A percentile compares a stretch with the other conserved stretches of the same genome.
Evolutionary conservation across 1,139 yeast genomes (phyloP).

Genomic region (Blastobotrys apis): DNA sequence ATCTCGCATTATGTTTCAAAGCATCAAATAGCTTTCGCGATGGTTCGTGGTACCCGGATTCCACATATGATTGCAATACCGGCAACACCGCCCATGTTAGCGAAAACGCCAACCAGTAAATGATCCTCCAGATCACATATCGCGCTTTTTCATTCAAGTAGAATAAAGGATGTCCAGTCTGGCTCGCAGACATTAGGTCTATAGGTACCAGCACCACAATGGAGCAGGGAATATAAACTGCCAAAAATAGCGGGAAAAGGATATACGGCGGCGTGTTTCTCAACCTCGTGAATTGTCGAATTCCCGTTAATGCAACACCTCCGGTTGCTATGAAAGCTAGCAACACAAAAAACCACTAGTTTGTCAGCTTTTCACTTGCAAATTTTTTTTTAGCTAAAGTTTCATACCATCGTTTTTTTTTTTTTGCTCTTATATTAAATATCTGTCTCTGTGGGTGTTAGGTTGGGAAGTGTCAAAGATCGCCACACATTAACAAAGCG

Average conservation of each 20-base stretch:
- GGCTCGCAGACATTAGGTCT: constrained; percentile 44
- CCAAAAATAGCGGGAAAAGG: constrained; percentile 41
- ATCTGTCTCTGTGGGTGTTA: neutral
- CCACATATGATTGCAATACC: constrained; percentile 63
- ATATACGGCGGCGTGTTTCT: constrained; percentile 40
- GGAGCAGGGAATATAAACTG: constrained; percentile 53
- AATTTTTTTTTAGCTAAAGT: neutral
- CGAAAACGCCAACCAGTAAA: constrained; percentile 75
- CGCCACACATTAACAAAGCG: no score
- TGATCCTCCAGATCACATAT: constrained; percentile 60
- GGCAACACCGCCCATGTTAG: constrained; percentile 73
- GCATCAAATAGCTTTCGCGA: constrained; percentile 52
- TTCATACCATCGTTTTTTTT: constrained; percentile 3
- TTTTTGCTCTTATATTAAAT: neutral
- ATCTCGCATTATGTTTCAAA: constrained; percentile 51
- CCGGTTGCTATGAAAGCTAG: constrained; percentile 36
- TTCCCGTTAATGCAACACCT: constrained; percentile 33
- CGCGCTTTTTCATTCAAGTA: constrained; percentile 47
- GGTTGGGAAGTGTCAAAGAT: neutral
- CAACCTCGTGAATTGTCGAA: constrained; percentile 38
- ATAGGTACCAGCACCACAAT: constrained; percentile 53
- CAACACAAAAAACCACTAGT: constrained; percentile 31
- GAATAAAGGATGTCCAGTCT: constrained; percentile 33
- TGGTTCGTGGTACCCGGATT: constrained; percentile 60
- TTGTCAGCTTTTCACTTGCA: no score